Percentiles rank a stretch among this genome's conserved stretches.
Evolutionary conservation across 805 yeast genomes (phyloP).

Genomic region (Ogataea zsoltii): DNA sequence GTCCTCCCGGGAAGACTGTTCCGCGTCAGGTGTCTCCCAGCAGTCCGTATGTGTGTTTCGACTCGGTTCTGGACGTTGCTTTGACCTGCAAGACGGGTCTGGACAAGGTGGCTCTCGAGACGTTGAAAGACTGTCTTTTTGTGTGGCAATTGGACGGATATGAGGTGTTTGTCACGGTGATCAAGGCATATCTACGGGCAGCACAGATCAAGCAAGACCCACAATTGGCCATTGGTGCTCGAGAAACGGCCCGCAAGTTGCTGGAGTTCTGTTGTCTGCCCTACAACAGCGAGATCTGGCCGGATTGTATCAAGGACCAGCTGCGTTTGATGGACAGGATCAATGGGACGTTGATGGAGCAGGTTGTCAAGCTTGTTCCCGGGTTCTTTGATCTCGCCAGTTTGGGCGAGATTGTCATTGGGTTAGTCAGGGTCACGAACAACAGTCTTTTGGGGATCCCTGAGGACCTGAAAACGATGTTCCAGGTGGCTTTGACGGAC

Average conservation of each 20-base stretch:
- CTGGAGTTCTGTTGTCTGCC: slow-evolving; percentile 18
- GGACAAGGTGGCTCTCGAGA: slow-evolving; percentile 7
- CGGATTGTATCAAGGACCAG: slow-evolving; percentile 13
- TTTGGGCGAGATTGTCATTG: slow-evolving; percentile 9
- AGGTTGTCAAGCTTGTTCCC: slow-evolving; percentile 7
- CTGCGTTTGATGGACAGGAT: slow-evolving; percentile 11
- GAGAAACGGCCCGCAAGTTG: slow-evolving; percentile 14
- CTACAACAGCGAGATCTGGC: slow-evolving; percentile 20
- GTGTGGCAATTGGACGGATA: slow-evolving; percentile 29
- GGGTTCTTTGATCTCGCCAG: slow-evolving; percentile 10
- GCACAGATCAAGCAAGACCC: background rate
- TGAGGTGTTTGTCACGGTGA: slow-evolving; percentile 16
- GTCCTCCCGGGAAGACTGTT: slow-evolving; percentile 1
- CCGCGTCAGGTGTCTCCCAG: slow-evolving; percentile 16
- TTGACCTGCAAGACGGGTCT: slow-evolving; percentile 7
- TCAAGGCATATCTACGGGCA: slow-evolving; percentile 12
- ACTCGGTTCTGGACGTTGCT: slow-evolving; percentile 14
- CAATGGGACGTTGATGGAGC: slow-evolving; percentile 12
- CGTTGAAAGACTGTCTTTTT: slow-evolving; percentile 22
- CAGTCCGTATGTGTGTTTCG: slow-evolving; percentile 16
- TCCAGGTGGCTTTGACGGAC: slow-evolving; percentile 5
- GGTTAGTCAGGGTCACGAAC: slow-evolving; percentile 11
- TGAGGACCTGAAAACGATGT: slow-evolving; percentile 4
- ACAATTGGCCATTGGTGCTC: slow-evolving; percentile 3
- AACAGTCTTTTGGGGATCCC: slow-evolving; percentile 19